Conservation (phyloP, 108 stramenopile genomes). For the Nitzschia inconspicua region DNA sequence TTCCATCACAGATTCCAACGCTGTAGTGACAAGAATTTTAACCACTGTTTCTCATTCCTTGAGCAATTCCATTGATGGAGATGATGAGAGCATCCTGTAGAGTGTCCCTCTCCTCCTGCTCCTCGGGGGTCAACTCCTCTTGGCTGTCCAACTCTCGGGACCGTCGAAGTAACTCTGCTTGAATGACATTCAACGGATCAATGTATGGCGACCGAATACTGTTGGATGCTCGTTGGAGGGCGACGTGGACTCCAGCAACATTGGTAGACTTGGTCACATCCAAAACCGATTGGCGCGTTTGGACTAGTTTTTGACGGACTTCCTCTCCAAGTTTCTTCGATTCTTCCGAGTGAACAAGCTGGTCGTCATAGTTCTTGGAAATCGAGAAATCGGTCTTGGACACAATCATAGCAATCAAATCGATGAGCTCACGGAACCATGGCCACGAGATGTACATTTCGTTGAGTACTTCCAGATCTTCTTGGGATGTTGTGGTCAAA, state of each 20-base stretch:
- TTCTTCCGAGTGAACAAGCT: conserved; percentile 68
- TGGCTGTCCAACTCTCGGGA: conserved; percentile 54
- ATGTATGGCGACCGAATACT: conserved; percentile 93
- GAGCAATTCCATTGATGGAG: conserved; percentile 93
- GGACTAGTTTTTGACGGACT: conserved; percentile 73
- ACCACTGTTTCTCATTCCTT: conserved; percentile 97
- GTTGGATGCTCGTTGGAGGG: conserved; percentile 82
- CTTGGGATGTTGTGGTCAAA: conserved; percentile 40
- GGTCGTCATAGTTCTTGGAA: conserved; percentile 88
- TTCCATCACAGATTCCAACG: too few species aligned
- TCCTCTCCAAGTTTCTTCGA: conserved; percentile 74
- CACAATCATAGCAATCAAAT: conserved; percentile 93
- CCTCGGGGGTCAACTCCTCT: conserved; percentile 51
- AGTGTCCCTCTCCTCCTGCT: conserved; percentile 54
- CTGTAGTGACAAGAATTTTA: too few species aligned
- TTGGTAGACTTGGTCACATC: conserved; percentile 75
- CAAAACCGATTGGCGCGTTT: conserved; percentile 81
- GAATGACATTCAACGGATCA: conserved; percentile 95
- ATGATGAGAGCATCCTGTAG: conserved; percentile 84
- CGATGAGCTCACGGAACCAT: conserved; percentile 91
- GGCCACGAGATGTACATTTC: conserved; percentile 96
- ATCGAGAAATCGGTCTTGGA: conserved; percentile 93
- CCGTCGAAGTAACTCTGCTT: conserved; percentile 90
- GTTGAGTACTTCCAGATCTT: conserved; percentile 51
- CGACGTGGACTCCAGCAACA: conserved; percentile 76